Evolutionary conservation across 768 basidiomycete species (phyloP).

Genomic region (Trichaptum fuscoviolaceum): DNA sequence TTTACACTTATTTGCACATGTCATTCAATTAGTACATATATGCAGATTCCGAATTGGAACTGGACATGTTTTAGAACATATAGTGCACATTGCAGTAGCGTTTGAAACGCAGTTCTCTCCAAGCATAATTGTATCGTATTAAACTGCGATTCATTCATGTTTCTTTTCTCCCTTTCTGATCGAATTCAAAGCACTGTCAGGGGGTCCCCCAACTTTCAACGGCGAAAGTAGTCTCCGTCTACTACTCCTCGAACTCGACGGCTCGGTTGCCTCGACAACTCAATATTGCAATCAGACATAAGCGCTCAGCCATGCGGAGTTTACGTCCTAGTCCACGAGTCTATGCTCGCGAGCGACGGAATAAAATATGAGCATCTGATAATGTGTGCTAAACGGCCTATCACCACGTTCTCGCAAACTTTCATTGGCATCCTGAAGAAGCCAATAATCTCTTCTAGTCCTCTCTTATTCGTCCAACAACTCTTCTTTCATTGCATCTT

Average conservation of each 20-base stretch:
- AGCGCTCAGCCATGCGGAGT: neutral
- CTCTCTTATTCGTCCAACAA: neutral
- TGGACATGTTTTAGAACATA: neutral
- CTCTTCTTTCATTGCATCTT: neutral
- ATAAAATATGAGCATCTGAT: neutral
- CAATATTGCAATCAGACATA: neutral
- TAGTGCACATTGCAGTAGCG: neutral
- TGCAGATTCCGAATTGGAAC: neutral
- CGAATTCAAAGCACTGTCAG: neutral
- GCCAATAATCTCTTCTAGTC: neutral
- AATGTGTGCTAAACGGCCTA: neutral
- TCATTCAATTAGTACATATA: neutral
- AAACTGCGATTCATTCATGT: too few relatives aligned
- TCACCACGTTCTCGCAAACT: conserved; percentile 1
- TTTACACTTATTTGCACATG: neutral
- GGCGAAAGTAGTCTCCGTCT: neutral
- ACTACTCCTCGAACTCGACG: neutral
- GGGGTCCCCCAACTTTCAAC: too few relatives aligned
- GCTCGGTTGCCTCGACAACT: neutral
- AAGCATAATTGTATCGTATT: too few relatives aligned
- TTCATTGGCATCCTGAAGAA: neutral
- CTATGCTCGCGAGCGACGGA: neutral
- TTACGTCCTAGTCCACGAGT: neutral
- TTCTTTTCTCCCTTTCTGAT: too few relatives aligned
- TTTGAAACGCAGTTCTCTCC: too few relatives aligned